Evolutionary conservation across 2,329 filamentous ascomycete species (phyloP).

Genomic region (Fusarium cicatricum): DNA sequence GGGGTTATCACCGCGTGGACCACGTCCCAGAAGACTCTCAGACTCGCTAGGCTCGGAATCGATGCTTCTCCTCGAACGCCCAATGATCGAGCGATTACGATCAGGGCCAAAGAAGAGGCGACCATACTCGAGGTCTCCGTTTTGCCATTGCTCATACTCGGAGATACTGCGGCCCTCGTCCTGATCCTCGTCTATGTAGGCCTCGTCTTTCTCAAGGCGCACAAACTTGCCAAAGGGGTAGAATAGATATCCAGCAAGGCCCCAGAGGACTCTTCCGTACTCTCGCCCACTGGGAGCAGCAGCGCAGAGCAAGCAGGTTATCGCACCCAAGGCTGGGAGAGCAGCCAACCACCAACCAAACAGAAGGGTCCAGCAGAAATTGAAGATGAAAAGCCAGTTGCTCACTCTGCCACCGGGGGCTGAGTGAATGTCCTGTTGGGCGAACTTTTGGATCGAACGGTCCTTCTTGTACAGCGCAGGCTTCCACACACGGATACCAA

Average conservation of each 20-base stretch:
- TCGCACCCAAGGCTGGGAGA: slow-evolving; percentile 76
- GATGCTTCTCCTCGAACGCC: slow-evolving; percentile 85
- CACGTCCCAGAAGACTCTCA: slow-evolving; percentile 81
- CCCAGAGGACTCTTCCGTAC: slow-evolving; percentile 87
- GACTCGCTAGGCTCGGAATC: slow-evolving; percentile 87
- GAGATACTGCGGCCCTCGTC: slow-evolving; percentile 97
- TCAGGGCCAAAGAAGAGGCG: slow-evolving; percentile 94
- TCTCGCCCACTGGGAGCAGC: slow-evolving; percentile 82
- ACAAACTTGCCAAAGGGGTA: slow-evolving; percentile 99
- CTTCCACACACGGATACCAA: slow-evolving; percentile 99
- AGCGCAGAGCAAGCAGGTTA: slow-evolving; percentile 81
- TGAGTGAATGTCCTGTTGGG: slow-evolving; percentile 96
- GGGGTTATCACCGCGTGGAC: slow-evolving; percentile 59
- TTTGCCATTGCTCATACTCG: slow-evolving; percentile 99
- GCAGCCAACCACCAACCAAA: slow-evolving; percentile 97
- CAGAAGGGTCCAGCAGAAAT: slow-evolving; percentile 85
- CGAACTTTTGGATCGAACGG: slow-evolving; percentile 93
- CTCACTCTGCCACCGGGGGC: slow-evolving; percentile 88
- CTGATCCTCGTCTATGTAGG: slow-evolving; percentile 92
- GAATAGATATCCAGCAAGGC: slow-evolving; percentile 84
- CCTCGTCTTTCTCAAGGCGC: slow-evolving; percentile 90
- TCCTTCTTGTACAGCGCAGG: slow-evolving; percentile 98
- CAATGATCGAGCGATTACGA: slow-evolving; percentile 79
- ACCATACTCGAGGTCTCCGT: slow-evolving; percentile 93
- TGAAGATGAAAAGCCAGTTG: slow-evolving; percentile 85